phyloP scores from a whole-genome alignment of 2,329 filamentous ascomycete genomes.

The Penicillium sp. region DNA sequence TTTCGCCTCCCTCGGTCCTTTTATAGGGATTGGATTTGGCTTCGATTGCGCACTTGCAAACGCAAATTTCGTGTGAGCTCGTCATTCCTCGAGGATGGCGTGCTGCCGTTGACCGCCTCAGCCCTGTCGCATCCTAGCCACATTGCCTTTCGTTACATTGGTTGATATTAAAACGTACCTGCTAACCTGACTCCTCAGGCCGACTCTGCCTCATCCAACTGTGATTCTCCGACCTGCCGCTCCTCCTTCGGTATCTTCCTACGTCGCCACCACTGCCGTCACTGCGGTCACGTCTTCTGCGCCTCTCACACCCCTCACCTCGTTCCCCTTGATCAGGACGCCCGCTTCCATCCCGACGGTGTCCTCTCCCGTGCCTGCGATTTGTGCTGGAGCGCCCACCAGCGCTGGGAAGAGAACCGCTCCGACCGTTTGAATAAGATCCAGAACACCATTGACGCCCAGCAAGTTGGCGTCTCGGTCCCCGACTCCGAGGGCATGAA shows the following conservation, averaged over 20 bases:
- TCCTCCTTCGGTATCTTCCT: slow-evolving; percentile 61
- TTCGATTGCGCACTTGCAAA: slow-evolving; percentile 22
- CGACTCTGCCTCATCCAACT: slow-evolving; percentile 56
- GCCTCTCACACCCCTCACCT: slow-evolving; percentile 56
- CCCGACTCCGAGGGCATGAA: slow-evolving; percentile 25
- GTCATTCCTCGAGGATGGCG: slow-evolving; percentile 26
- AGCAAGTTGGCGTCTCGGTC: slow-evolving; percentile 22
- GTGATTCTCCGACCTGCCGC: slow-evolving; percentile 59
- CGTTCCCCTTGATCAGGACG: slow-evolving; percentile 63
- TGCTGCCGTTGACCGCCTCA: slow-evolving; percentile 18
- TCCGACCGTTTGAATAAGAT: slow-evolving; percentile 54
- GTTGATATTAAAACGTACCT: neutral
- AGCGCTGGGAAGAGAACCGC: slow-evolving; percentile 54
- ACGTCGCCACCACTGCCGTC: slow-evolving; percentile 65
- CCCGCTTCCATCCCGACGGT: slow-evolving; percentile 62
- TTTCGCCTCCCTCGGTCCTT: neutral
- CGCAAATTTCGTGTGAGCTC: slow-evolving; percentile 25
- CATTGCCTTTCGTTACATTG: neutral
- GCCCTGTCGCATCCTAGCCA: neutral
- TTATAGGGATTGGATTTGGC: slow-evolving; percentile 18
- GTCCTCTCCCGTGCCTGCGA: slow-evolving; percentile 58
- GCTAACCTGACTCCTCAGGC: slow-evolving; percentile 45
- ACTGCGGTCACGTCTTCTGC: slow-evolving; percentile 66
- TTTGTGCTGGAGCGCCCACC: slow-evolving; percentile 59
- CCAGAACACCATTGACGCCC: slow-evolving; percentile 36